Evolutionary conservation across 2,329 filamentous ascomycete genomes (phyloP), one percentile per base, ranked within the genome.

Genomic region (Chalara sp.): DNA sequence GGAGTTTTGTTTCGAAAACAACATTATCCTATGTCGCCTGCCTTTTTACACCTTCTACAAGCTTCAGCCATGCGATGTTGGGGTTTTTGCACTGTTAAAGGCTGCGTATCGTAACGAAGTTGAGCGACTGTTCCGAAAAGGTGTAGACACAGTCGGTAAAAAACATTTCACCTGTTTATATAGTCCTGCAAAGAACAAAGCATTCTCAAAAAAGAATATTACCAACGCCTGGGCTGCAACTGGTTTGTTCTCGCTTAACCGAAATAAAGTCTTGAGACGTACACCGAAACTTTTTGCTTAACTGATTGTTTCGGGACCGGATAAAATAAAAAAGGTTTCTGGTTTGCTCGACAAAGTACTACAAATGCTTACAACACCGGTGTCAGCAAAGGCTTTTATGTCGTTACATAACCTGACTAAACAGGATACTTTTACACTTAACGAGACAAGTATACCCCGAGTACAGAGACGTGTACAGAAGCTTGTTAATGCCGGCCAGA

Each of bases 261-360:
- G 55, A 55, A 53, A 63, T 6, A 63, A 58, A 55, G 62, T 66
- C 57, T 66, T 7, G 53, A 47, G 51, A 44, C 53, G 49, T n/a
- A 60, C 57, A 13, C 61, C 49, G n/a, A 61, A 58, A 46, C 62
- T 58, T 4, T 49, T 49, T 6, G 41, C 4, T 39, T 3, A 39
- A 39, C 3, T 3, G 3, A 39, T 13, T 39, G 21, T 21, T 21
- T 21, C 21, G 21, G 3, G 21, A 3, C 21, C 21, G 21, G 21
- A n/a, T 21, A 3, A 39, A 3, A 39, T 39, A 39, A 39, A 13
- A 46, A 50, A n/a, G n/a, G n/a, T n/a, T n/a, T n/a, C n/a, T n/a
- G n/a, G n/a, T n/a, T n/a, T n/a, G n/a, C n/a, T n/a, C n/a, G 32
- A 46, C 28, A 31, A 37, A 41, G 31, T n/a, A 58, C 57, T 54